phyloP scores from a whole-genome alignment of 2,329 filamentous ascomycete species.

The Daldinia eschscholtzii region DNA sequence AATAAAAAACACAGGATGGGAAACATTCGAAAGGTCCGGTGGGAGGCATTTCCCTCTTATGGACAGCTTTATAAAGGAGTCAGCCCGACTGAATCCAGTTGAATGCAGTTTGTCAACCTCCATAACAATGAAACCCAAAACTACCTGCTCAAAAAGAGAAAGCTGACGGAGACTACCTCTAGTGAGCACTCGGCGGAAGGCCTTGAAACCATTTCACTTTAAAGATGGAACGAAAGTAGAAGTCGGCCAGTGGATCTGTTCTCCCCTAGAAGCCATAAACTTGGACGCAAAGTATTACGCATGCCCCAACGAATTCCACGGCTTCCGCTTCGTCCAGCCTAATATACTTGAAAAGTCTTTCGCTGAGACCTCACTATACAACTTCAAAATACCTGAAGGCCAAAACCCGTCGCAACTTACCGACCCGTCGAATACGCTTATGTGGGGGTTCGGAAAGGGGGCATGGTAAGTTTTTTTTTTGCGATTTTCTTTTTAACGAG shows the following conservation, averaged over 20 bases:
- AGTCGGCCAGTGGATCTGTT: neutral
- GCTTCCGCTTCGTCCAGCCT: neutral
- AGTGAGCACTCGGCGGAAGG: neutral
- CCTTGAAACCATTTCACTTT: neutral
- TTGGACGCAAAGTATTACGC: neutral
- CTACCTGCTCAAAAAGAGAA: neutral
- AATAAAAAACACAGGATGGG: neutral
- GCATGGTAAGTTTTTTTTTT: too few species aligned
- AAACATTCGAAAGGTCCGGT: neutral
- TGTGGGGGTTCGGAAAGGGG: neutral
- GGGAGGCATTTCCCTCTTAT: neutral
- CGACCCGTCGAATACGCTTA: neutral
- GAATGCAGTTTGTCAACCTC: neutral
- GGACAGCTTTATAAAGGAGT: neutral
- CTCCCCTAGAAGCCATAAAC: neutral
- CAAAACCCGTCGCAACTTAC: neutral
- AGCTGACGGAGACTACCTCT: neutral
- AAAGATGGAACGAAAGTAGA: neutral
- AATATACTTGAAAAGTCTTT: neutral
- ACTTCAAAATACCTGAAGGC: neutral
- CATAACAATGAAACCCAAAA: neutral
- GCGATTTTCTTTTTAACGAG: too few species aligned
- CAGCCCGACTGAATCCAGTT: neutral
- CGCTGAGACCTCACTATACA: neutral
- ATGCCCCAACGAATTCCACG: neutral